A percentile compares a stretch with the other conserved stretches of the same genome.
These are phyloP conservation scores for Tetrapyrgos nigripes DNA, from an alignment of 1,284 basidiomycete species.

Conservation along the genomic window DNA sequence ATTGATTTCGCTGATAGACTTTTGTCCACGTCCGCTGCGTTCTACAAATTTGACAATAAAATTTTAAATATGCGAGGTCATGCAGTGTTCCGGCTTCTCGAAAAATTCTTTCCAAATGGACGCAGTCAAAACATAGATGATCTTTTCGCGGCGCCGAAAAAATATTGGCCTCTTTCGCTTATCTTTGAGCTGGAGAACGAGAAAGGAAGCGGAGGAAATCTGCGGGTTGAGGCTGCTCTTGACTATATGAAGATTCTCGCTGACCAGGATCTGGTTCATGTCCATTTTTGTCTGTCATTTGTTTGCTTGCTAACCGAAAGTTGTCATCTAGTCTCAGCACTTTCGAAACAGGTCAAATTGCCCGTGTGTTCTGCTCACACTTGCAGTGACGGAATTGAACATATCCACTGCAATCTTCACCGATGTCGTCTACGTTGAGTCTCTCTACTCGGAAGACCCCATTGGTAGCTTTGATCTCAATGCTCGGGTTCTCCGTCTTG, in stretches of 20 bases:
- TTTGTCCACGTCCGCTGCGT: background rate
- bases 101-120: background rate
- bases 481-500: slow-evolving; percentile 3
- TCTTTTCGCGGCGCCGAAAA: too few species aligned
- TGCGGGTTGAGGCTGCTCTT: background rate
- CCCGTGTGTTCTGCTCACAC: background rate
- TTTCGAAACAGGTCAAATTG: background rate
- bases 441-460: slow-evolving; percentile 7
- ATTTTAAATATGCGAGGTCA: background rate
- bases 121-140: background rate
- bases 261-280: background rate
- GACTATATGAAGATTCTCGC: background rate
- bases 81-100: background rate
- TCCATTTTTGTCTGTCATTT: background rate
- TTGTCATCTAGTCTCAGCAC: background rate
- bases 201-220: background rate
- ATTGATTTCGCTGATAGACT: background rate
- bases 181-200: background rate
- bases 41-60: background rate
- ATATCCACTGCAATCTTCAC: slow-evolving; percentile 8
- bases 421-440: slow-evolving; percentile 8
- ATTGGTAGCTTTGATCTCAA: slow-evolving; percentile 8
- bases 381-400: slow-evolving; percentile 7
- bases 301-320: background rate
- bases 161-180: background rate